phyloP scores from a whole-genome alignment of 2,329 filamentous ascomycete genomes.

The Pseudogymnoascus sp. region DNA sequence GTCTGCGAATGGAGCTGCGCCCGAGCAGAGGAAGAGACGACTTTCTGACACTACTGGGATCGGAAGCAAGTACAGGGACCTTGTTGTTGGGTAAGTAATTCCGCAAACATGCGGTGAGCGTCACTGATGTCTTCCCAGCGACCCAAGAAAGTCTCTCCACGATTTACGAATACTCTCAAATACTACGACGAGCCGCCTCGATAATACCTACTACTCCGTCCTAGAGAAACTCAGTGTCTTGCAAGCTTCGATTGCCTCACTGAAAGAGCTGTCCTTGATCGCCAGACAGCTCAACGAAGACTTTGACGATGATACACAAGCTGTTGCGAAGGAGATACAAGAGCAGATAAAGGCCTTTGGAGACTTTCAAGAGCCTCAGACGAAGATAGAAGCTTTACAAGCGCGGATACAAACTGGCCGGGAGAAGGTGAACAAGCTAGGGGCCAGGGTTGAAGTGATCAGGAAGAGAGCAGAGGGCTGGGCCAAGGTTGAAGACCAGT shows the following conservation, averaged over 20 bases:
- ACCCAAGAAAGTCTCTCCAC: constrained; percentile 44
- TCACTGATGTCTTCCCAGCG: constrained; percentile 32
- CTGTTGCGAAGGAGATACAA: constrained; percentile 53
- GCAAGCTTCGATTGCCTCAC: constrained; percentile 54
- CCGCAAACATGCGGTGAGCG: neutral
- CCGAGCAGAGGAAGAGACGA: neutral
- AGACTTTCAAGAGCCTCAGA: constrained; percentile 58
- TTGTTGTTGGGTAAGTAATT: neutral
- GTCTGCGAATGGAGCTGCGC: constrained; percentile 5
- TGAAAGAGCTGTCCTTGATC: constrained; percentile 60
- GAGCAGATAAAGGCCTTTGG: constrained; percentile 47
- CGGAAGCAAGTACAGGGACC: constrained; percentile 1
- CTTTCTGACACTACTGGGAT: neutral
- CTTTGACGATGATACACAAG: constrained; percentile 54
- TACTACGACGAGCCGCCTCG: constrained; percentile 56
- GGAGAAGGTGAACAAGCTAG: constrained; percentile 51
- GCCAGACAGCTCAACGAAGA: constrained; percentile 50
- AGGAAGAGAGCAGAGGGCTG: constrained; percentile 58
- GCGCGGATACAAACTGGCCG: constrained; percentile 53
- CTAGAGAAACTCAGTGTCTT: constrained; percentile 60
- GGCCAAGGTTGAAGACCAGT: constrained; percentile 59
- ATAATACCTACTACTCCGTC: constrained; percentile 67
- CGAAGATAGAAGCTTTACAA: constrained; percentile 55
- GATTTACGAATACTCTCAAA: constrained; percentile 55
- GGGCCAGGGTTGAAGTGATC: constrained; percentile 57